Evolutionary conservation across 2,329 filamentous ascomycete species (phyloP).

Genomic region (Colletotrichum tamarilloi): DNA sequence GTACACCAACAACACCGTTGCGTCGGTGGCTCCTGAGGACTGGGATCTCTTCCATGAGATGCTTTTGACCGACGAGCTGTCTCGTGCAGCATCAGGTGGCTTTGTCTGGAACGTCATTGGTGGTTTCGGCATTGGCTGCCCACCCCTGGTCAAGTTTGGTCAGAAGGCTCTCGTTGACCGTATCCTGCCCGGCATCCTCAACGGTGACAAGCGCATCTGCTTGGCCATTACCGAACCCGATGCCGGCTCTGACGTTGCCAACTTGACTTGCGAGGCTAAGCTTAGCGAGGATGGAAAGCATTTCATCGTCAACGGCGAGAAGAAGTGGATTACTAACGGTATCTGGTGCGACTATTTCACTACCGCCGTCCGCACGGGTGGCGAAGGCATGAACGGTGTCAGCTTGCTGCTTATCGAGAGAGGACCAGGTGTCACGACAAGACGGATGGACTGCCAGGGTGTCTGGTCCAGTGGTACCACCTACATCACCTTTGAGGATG

Average conservation of each 20-base stretch:
- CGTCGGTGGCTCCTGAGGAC: conserved; percentile 84
- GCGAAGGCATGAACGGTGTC: conserved; percentile 91
- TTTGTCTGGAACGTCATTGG: conserved; percentile 98
- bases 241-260: conserved; percentile 94
- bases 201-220: conserved; percentile 96
- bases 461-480: conserved; percentile 96
- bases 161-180: conserved; percentile 86
- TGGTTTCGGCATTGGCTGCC: conserved; percentile 95
- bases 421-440: conserved; percentile 86
- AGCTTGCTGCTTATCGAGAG: conserved; percentile 94
- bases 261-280: conserved; percentile 95
- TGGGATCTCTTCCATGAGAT: conserved; percentile 99
- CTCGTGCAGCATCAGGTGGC: conserved; percentile 87
- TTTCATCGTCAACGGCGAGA: conserved; percentile 99
- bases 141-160: conserved; percentile 92
- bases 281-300: conserved; percentile 95
- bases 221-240: conserved; percentile 97
- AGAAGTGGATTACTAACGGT: conserved; percentile 99
- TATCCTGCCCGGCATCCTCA: conserved; percentile 87
- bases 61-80: conserved; percentile 94
- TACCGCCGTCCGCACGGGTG: conserved; percentile 91
- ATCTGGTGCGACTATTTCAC: conserved; percentile 98
- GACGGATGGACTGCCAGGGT: conserved; percentile 98
- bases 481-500: conserved; percentile 98
- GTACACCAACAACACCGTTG: conserved; percentile 76